Conservation (phyloP, 495 filamentous ascomycete genomes). For the Trichoderma virens region DNA sequence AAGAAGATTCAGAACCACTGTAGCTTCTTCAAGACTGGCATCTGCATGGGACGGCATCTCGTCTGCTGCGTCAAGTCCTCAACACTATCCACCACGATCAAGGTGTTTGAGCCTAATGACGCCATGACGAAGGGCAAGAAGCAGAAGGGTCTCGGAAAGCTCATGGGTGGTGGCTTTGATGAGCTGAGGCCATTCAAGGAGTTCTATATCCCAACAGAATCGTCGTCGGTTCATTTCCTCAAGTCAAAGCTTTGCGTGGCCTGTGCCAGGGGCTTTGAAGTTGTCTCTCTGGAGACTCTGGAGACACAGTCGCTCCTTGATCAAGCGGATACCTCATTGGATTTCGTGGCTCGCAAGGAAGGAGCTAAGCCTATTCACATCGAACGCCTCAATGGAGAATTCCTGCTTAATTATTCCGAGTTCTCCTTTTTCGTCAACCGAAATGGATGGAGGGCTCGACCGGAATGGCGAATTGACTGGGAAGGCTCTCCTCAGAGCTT, state of each 20-base stretch:
- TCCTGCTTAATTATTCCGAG: constrained; percentile 95
- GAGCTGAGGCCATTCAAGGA: constrained; percentile 96
- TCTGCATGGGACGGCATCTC: constrained; percentile 87
- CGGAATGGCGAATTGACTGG: constrained; percentile 97
- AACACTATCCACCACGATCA: constrained; percentile 86
- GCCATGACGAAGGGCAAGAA: constrained; percentile 79
- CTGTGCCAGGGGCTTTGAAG: constrained; percentile 91
- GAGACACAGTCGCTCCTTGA: constrained; percentile 96
- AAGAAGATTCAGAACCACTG: constrained; percentile 96
- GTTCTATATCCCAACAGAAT: constrained; percentile 97
- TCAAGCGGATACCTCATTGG: constrained; percentile 94
- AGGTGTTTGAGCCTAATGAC: constrained; percentile 95
- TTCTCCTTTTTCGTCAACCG: constrained; percentile 99
- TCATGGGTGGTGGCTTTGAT: constrained; percentile 91
- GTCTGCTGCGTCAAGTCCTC: constrained; percentile 93
- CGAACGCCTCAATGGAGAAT: constrained; percentile 91
- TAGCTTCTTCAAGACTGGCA: constrained; percentile 96
- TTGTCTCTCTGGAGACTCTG: constrained; percentile 91
- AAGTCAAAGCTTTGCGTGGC: constrained; percentile 95
- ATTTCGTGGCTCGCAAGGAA: constrained; percentile 90
- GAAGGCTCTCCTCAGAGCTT: constrained; percentile 88
- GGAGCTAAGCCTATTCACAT: constrained; percentile 95
- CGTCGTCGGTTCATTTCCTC: constrained; percentile 93
- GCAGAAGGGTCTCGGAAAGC: constrained; percentile 85
- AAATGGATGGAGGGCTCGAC: constrained; percentile 91